Percentiles rank a stretch among this genome's conserved stretches.
phyloP scores from a whole-genome alignment of 1,284 basidiomycete genomes.

The Phenoliferia sp. region DNA sequence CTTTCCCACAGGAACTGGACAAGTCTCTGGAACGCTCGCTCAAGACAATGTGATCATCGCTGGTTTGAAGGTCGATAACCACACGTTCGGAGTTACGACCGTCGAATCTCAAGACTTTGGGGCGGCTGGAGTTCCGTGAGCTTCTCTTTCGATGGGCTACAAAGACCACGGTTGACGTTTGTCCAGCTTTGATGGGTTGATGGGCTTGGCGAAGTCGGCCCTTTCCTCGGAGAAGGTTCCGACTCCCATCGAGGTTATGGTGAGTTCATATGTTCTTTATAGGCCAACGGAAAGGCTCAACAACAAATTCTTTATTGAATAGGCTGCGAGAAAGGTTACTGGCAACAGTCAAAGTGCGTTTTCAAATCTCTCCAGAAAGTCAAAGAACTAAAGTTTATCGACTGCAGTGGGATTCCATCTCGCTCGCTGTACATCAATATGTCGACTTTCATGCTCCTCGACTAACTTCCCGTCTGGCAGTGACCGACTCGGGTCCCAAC shows the following conservation, averaged over 20 bases:
- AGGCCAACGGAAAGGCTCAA: too few relatives aligned
- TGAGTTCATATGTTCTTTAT: slow-evolving; percentile 55
- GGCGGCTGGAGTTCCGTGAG: background rate
- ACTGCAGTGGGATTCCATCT: slow-evolving; percentile 78
- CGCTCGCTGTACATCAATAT: too few relatives aligned
- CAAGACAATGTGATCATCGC: slow-evolving; percentile 65
- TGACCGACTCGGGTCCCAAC: slow-evolving; percentile 62
- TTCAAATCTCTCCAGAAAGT: background rate
- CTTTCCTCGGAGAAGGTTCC: slow-evolving; percentile 61
- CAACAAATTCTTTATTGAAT: background rate
- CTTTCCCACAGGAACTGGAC: slow-evolving; percentile 58
- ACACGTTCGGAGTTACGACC: slow-evolving; percentile 68
- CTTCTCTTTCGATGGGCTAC: too few relatives aligned
- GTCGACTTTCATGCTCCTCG: too few relatives aligned
- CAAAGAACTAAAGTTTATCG: slow-evolving; percentile 33
- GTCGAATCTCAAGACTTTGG: background rate
- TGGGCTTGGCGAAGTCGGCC: slow-evolving; percentile 70
- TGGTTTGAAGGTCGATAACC: slow-evolving; percentile 56
- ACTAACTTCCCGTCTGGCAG: too few relatives aligned
- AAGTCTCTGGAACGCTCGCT: slow-evolving; percentile 61
- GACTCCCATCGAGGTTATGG: slow-evolving; percentile 72
- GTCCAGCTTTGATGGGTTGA: slow-evolving; percentile 62
- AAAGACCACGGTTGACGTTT: too few relatives aligned
- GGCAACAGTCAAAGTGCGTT: background rate
- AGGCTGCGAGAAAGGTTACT: background rate